Evolutionary conservation across 2,329 filamentous ascomycete genomes (phyloP).

Genomic region (Colletotrichum navitas): DNA sequence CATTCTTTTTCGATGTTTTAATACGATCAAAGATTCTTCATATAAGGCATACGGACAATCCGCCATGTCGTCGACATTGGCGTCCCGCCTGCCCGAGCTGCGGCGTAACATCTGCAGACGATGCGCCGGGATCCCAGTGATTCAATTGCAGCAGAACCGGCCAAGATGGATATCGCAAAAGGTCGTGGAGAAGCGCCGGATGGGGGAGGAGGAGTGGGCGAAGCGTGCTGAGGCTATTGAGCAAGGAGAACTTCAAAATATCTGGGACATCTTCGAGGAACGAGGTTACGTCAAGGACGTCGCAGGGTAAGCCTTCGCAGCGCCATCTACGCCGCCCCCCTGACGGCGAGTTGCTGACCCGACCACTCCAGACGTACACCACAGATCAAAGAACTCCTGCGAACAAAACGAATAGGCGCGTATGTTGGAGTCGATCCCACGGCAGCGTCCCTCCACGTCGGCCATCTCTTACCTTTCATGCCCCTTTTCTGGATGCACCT

Average conservation of each 20-base stretch:
- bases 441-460: constrained; percentile 82
- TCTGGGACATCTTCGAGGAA: constrained; percentile 76
- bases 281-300: constrained; percentile 81
- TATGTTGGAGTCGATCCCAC: constrained; percentile 90
- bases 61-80: constrained; percentile 39
- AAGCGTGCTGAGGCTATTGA: constrained; percentile 60
- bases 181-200: constrained; percentile 58
- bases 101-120: constrained; percentile 35
- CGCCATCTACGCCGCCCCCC: background rate
- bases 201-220: constrained; percentile 62
- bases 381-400: constrained; percentile 73
- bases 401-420: constrained; percentile 74
- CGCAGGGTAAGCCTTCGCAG: constrained; percentile 68
- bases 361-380: constrained; percentile 55
- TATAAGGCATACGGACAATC: background rate
- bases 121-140: constrained; percentile 29
- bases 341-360: constrained; percentile 20
- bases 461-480: constrained; percentile 86
- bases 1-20: constrained; percentile 27
- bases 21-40: background rate
- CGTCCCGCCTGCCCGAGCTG: constrained; percentile 30
- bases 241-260: constrained; percentile 62
- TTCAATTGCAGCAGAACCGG: constrained; percentile 44
- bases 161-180: constrained; percentile 56
- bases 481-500: constrained; percentile 87